Percentiles rank a stretch among this genome's conserved stretches.
Evolutionary conservation across 2,329 filamentous ascomycete genomes (phyloP).

Genomic region (Laburnicola sp.): DNA sequence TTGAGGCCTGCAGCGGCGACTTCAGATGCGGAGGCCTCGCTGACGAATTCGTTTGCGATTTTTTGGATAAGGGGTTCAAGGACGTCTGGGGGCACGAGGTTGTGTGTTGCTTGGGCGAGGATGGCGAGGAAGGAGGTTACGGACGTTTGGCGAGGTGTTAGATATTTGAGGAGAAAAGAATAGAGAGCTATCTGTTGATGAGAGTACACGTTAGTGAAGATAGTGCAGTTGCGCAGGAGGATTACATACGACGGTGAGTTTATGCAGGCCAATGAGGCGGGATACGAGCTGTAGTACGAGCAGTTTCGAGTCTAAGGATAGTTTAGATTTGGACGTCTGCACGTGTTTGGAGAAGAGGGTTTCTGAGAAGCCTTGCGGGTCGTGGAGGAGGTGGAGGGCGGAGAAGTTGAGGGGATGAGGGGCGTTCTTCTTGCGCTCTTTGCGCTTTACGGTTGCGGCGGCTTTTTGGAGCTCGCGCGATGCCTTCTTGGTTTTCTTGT

Average conservation of each 20-base stretch:
- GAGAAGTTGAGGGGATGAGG: slow-evolving; percentile 94
- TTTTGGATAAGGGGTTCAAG: slow-evolving; percentile 90
- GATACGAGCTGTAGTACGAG: slow-evolving; percentile 90
- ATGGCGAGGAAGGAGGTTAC: slow-evolving; percentile 94
- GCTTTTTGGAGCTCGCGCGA: slow-evolving; percentile 78
- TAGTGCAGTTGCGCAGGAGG: too few relatives aligned
- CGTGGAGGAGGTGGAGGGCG: slow-evolving; percentile 87
- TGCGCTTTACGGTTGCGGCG: slow-evolving; percentile 73
- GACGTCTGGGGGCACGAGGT: slow-evolving; percentile 86
- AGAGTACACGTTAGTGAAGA: too few relatives aligned
- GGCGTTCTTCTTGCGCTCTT: slow-evolving; percentile 84
- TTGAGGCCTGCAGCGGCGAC: slow-evolving; percentile 92
- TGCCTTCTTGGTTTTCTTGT: slow-evolving; percentile 84
- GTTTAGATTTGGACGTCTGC: slow-evolving; percentile 79
- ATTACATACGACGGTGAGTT: slow-evolving; percentile 74
- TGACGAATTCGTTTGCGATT: slow-evolving; percentile 98
- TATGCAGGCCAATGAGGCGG: slow-evolving; percentile 87
- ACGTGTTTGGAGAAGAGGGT: slow-evolving; percentile 87
- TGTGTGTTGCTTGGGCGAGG: slow-evolving; percentile 88
- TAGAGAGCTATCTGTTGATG: slow-evolving; percentile 62
- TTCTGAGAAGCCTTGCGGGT: slow-evolving; percentile 93
- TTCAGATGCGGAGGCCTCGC: slow-evolving; percentile 86
- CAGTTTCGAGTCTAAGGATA: slow-evolving; percentile 86
- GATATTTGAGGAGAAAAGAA: slow-evolving; percentile 90
- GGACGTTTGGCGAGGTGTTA: slow-evolving; percentile 83